Conservation (phyloP, 2,329 filamentous ascomycete genomes). For the Beauveria scarabaeidicola region DNA sequence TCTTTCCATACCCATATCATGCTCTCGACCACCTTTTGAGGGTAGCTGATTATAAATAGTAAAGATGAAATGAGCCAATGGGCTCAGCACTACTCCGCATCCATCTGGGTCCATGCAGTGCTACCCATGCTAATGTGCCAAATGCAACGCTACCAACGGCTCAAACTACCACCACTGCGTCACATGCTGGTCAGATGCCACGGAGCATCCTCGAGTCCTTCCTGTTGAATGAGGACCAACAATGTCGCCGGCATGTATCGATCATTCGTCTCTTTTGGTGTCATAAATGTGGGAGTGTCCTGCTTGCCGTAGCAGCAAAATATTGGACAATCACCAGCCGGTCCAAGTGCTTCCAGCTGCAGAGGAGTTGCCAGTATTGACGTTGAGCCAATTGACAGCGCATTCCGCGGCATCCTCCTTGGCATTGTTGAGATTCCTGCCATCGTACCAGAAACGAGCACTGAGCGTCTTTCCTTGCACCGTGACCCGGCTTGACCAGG, state of each 20-base stretch:
- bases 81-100: neutral
- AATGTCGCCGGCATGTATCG: neutral
- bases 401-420: conserved; percentile 87
- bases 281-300: neutral
- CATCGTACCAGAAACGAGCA: conserved; percentile 90
- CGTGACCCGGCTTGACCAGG: conserved; percentile 78
- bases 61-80: neutral
- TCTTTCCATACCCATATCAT: neutral
- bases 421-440: conserved; percentile 77
- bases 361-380: neutral
- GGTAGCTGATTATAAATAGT: neutral
- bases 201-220: neutral
- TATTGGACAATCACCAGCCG: neutral
- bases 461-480: conserved; percentile 55
- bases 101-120: conserved; percentile 2
- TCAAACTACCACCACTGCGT: neutral
- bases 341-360: neutral
- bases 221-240: neutral
- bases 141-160: conserved; percentile 6
- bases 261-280: neutral
- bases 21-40: conserved; percentile 1
- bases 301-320: neutral
- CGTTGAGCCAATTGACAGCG: conserved; percentile 52
- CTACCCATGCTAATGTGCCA: neutral
- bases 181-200: neutral